Evolutionary conservation across 2,329 filamentous ascomycete genomes (phyloP).

Genomic region (Onygena corvina): DNA sequence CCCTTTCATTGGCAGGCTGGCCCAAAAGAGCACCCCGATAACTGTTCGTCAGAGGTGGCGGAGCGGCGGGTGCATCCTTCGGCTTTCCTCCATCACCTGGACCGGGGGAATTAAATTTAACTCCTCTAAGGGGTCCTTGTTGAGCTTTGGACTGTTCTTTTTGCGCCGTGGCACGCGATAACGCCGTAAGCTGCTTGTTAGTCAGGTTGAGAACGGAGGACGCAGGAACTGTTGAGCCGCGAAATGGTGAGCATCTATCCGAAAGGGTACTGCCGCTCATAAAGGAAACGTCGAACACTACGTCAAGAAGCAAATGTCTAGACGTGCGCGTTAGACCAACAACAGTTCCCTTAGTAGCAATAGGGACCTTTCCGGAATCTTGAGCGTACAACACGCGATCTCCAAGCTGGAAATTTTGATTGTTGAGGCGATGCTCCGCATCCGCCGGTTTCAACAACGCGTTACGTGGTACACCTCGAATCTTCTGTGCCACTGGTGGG

Average conservation of each 20-base stretch:
- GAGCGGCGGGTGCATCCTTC: slow-evolving; percentile 35
- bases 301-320: slow-evolving; percentile 69
- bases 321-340: slow-evolving; percentile 83
- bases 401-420: slow-evolving; percentile 71
- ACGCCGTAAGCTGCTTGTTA: slow-evolving; percentile 64
- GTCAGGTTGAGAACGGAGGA: slow-evolving; percentile 83
- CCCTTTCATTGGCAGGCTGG: slow-evolving; percentile 28
- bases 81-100: slow-evolving; percentile 51
- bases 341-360: slow-evolving; percentile 84
- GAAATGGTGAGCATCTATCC: slow-evolving; percentile 82
- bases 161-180: slow-evolving; percentile 31
- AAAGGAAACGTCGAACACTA: slow-evolving; percentile 88
- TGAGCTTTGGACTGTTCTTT: slow-evolving; percentile 29
- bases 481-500: slow-evolving; percentile 51
- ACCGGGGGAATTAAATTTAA: slow-evolving; percentile 48
- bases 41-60: slow-evolving; percentile 46
- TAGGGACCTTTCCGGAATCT: slow-evolving; percentile 86
- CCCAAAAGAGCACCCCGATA: slow-evolving; percentile 47
- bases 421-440: slow-evolving; percentile 81
- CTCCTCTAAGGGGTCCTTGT: slow-evolving; percentile 46
- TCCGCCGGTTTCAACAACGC: slow-evolving; percentile 88
- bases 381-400: slow-evolving; percentile 89
- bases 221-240: slow-evolving; percentile 78
- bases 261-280: slow-evolving; percentile 93
- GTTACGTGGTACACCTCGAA: slow-evolving; percentile 70